Base-by-base conservation (phyloP, 2,329 filamentous ascomycete species). In the Chaetomiaceae sp. region DNA sequence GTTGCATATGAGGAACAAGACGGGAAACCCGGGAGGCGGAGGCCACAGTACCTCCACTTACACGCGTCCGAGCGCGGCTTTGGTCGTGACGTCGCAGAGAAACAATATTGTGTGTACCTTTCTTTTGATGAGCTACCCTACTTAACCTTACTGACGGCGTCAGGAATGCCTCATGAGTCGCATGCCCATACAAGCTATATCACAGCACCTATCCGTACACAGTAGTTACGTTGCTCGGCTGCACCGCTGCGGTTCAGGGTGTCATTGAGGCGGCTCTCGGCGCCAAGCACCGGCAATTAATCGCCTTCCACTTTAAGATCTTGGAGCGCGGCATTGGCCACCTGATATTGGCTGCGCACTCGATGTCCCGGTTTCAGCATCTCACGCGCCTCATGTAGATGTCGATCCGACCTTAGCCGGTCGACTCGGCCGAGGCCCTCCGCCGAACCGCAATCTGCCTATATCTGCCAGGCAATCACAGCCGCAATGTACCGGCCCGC, bases 391-490 rank as follows among this genome's bases (percentile, higher is more conserved):
- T 34, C 42, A 44, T 42, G n/a, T 30, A 29, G 17, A 46, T 38
- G 45, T 29, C 36, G 42, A 42, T 37, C 47, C 15, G n/a, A 44
- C 29, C 43, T 44, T 41, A 44, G 45, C 42, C 37, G 45, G 47
- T 47, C 49, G 22, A 33, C 24, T 42, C 49, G 47, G 55, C 38
- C 17, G 43, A 38, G 36, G 17, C 19, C 19, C 39, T 45, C 47
- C 47, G 46, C 44, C 38, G 15, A 29, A 19, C 17, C 33, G 26
- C 39, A 54, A 56, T 56, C 45, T 53, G 52, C 39, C 53, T 56
- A 56, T 55, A 54, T 48, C 49, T 15, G 6, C 22, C 34, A 19
- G 12, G 36, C 44, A 52, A 54, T 53, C 51, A 56, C 49, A 54
- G 50, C 52, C 56, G 51, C 54, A 53, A 58, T 56, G 52, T 52